Evolutionary conservation across 495 filamentous ascomycete genomes (phyloP), one percentile per base, ranked within the genome.

Genomic region (Poronia punctata): DNA sequence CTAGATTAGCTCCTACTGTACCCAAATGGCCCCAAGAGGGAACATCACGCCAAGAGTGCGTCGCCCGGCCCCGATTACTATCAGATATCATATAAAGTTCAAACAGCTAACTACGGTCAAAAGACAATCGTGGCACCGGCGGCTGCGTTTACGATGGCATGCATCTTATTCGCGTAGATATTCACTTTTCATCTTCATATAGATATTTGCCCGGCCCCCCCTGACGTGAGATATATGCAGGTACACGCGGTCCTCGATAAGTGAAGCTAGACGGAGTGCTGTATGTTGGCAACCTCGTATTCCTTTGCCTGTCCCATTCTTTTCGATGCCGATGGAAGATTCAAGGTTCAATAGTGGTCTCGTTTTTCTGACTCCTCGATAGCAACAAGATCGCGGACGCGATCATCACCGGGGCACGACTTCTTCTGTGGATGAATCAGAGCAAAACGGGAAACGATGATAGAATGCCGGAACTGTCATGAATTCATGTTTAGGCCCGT

Each of bases 41-140:
- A 44, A 25, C 26, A 28, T 44, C 7, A 44, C 33, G 7, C 41
- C 41, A 10, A 24, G 34, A 12, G 41, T 44, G 38, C 29, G 40
- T 30, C 10, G 12, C 9, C n/a, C 29, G 40, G 22, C 10, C 8
- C 9, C n/a, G 1, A 16, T 9, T 7, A 3, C n/a, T 12, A 9
- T 8, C 12, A 12, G 12, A 32, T n/a, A n/a, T n/a, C n/a, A 3
- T 5, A 17, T 9, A 8, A 14, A 9, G 4, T 6, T 11, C 15
- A 19, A 12, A 11, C 29, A 21, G 15, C 41, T 31, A 21, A 38
- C 8, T 8, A 6, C 2, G 10, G 15, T n/a, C 19, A 33, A 35
- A 2, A 45, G 42, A 45, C 42, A 4, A 45, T 45, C 4, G 33
- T 45, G 42, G 42, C 42, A 4, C 42, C 42, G 0, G 42, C 42